These are phyloP conservation scores for Plasmodium malariae DNA, from an alignment of 169 alveolate species.

Conservation along the genomic window DNA sequence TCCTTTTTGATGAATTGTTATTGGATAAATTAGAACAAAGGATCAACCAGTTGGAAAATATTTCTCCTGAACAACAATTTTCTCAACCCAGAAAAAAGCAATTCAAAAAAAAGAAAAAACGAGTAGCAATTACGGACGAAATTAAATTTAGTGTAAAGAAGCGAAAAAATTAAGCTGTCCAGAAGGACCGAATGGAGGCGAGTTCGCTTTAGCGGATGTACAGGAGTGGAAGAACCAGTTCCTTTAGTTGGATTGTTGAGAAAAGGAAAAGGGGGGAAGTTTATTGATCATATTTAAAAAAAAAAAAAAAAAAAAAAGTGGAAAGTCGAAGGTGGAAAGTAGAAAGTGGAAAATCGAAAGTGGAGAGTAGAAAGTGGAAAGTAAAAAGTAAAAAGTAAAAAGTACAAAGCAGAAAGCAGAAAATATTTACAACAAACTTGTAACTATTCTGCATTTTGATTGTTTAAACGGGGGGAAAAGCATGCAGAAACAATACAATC, in stretches of 20 bases:
- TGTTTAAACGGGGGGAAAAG: too few relatives aligned
- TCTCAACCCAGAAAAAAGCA: constrained; percentile 67
- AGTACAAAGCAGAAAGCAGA: too few relatives aligned
- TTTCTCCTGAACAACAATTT: constrained; percentile 25
- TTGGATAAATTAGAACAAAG: constrained; percentile 32
- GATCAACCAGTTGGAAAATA: constrained; percentile 29
- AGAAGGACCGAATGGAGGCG: too few relatives aligned
- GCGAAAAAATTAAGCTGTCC: neutral
- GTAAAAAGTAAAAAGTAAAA: too few relatives aligned
- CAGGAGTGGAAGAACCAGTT: neutral
- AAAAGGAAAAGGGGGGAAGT: neutral
- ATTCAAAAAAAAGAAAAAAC: constrained; percentile 53
- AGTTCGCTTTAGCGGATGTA: too few relatives aligned
- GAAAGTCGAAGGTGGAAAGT: too few relatives aligned
- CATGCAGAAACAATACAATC: too few relatives aligned
- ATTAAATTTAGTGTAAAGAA: constrained; percentile 10
- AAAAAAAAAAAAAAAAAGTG: neutral
- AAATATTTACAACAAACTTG: too few relatives aligned
- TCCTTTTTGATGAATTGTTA: constrained; percentile 40
- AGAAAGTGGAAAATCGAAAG: neutral
- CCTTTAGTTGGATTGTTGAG: neutral
- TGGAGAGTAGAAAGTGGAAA: too few relatives aligned
- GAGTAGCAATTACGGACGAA: constrained; percentile 44
- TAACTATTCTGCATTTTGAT: too few relatives aligned
- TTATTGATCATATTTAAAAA: neutral